Conservation (phyloP, 1,139 yeast species). For the Candida frijolesensis region DNA sequence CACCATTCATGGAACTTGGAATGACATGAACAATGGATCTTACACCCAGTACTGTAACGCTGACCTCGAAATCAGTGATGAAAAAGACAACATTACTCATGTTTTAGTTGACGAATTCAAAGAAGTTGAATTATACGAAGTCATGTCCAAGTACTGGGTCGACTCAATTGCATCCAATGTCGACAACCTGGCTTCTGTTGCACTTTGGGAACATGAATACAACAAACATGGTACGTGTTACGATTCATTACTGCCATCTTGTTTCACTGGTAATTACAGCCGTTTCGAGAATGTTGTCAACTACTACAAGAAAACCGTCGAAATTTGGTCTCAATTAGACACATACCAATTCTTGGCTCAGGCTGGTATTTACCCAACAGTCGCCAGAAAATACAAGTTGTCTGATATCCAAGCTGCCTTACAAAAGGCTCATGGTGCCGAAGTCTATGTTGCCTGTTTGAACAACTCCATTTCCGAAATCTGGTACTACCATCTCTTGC, state of each 20-base stretch:
- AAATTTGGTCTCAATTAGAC: slow-evolving; percentile 36
- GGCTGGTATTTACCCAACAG: slow-evolving; percentile 39
- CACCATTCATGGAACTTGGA: slow-evolving; percentile 48
- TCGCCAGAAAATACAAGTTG: slow-evolving; percentile 29
- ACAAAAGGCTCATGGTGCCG: slow-evolving; percentile 28
- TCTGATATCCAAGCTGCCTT: slow-evolving; percentile 37
- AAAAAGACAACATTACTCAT: slow-evolving; percentile 29
- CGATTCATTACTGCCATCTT: slow-evolving; percentile 40
- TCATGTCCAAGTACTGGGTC: slow-evolving; percentile 40
- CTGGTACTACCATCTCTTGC: slow-evolving; percentile 41
- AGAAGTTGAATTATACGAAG: slow-evolving; percentile 29
- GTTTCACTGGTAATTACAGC: slow-evolving; percentile 34
- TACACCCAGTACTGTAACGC: slow-evolving; percentile 37
- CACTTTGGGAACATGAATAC: slow-evolving; percentile 46
- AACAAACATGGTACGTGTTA: slow-evolving; percentile 51
- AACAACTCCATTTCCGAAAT: slow-evolving; percentile 38
- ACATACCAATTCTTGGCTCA: slow-evolving; percentile 36
- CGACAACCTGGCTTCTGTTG: slow-evolving; percentile 24
- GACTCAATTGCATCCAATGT: slow-evolving; percentile 39
- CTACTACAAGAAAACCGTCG: slow-evolving; percentile 37
- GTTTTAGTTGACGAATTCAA: slow-evolving; percentile 32
- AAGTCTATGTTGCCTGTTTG: slow-evolving; percentile 39
- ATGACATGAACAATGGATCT: slow-evolving; percentile 40
- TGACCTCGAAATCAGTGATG: slow-evolving; percentile 29
- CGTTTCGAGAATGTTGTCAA: slow-evolving; percentile 35